These are phyloP conservation scores for Penicillium riverlandense DNA, from an alignment of 495 filamentous ascomycete genomes.

Conservation along the genomic window DNA sequence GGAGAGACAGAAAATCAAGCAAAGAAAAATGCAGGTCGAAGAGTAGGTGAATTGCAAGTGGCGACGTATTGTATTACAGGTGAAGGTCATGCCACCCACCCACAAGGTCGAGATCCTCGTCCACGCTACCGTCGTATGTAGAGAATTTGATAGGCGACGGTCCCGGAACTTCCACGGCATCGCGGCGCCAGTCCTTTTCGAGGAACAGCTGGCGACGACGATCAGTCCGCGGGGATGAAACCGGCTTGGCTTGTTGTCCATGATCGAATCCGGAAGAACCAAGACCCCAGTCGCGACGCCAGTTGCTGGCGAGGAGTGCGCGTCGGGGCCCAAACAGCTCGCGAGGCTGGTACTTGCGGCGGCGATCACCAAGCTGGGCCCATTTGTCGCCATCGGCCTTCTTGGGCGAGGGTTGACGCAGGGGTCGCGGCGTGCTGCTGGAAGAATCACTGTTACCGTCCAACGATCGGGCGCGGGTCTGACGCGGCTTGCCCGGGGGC, in stretches of 20 bases:
- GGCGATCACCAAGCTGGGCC: conserved; percentile 73
- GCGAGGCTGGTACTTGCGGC: conserved; percentile 55
- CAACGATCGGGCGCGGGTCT: conserved; percentile 35
- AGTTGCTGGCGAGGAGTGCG: conserved; percentile 31
- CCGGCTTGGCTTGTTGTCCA: conserved; percentile 42
- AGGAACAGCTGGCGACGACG: conserved; percentile 33
- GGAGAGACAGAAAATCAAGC: conserved; percentile 3
- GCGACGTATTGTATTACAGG: conserved; percentile 23
- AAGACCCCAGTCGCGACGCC: conserved; percentile 47
- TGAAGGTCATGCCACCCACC: conserved; percentile 72
- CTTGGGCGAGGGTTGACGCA: conserved; percentile 48
- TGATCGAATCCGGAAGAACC: conserved; percentile 48
- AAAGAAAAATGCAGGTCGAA: conserved; percentile 3
- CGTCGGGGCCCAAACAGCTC: conserved; percentile 33
- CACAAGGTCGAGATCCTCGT: conserved; percentile 81
- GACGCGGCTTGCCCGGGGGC: conserved; percentile 14
- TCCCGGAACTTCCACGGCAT: conserved; percentile 28
- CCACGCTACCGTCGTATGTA: conserved; percentile 48
- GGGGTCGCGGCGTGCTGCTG: conserved; percentile 48
- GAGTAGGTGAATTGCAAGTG: conserved; percentile 1
- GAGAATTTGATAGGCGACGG: conserved; percentile 16
- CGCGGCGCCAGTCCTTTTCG: conserved; percentile 62
- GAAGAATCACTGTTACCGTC: conserved; percentile 54
- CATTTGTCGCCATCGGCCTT: conserved; percentile 70
- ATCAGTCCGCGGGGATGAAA: conserved; percentile 25